These are phyloP conservation scores for Strobilomyces dryophilus DNA, from an alignment of 768 basidiomycete species.

Conservation along the genomic window DNA sequence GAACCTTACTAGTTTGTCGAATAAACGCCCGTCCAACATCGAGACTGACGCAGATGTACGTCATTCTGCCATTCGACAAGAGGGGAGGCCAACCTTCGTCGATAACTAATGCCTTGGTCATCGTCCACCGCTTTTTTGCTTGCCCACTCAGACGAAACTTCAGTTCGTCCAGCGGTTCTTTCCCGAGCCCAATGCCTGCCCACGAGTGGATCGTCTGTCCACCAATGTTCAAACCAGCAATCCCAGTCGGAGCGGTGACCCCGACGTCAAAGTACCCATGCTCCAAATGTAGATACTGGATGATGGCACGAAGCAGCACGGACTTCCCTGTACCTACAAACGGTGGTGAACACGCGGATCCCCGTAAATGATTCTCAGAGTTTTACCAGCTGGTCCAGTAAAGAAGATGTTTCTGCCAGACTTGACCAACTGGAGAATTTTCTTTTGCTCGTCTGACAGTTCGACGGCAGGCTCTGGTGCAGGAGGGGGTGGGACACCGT, in stretches of 20 bases:
- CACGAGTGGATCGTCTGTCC: constrained; percentile 65
- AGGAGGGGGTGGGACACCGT: background rate
- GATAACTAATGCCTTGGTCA: constrained; percentile 54
- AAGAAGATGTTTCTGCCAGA: constrained; percentile 64
- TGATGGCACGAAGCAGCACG: constrained; percentile 61
- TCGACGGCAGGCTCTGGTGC: constrained; percentile 11
- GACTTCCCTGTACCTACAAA: constrained; percentile 65
- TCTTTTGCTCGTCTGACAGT: constrained; percentile 38
- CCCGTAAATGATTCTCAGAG: background rate
- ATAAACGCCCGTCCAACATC: constrained; percentile 67
- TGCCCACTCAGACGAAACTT: constrained; percentile 30
- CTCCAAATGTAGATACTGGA: constrained; percentile 36
- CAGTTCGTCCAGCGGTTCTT: constrained; percentile 42
- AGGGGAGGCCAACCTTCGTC: constrained; percentile 59
- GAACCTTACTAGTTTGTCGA: constrained; percentile 62
- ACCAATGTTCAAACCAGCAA: constrained; percentile 68
- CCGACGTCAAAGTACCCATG: constrained; percentile 37
- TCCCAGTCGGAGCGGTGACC: constrained; percentile 62
- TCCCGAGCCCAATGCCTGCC: constrained; percentile 62
- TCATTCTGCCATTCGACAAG: background rate
- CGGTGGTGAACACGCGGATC: background rate
- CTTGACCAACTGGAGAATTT: constrained; percentile 43
- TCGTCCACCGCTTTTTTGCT: constrained; percentile 44
- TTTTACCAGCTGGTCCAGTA: constrained; percentile 65
- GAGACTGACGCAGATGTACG: constrained; percentile 44